Evolutionary conservation across 2,329 filamentous ascomycete species (phyloP).

Genomic region (Pestalotiopsis sp.): DNA sequence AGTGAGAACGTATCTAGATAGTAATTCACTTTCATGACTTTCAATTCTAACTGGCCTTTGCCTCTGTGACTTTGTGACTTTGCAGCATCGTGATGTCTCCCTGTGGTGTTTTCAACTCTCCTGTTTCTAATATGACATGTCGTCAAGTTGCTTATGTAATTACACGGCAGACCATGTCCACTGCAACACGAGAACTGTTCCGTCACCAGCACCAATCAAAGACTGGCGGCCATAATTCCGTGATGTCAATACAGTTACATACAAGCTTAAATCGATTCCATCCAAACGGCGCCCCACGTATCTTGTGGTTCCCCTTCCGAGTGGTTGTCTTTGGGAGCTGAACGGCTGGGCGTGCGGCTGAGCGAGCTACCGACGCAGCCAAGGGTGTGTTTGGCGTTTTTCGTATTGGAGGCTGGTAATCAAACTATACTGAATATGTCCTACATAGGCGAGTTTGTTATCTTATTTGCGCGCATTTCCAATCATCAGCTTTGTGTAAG

Average conservation of each 20-base stretch:
- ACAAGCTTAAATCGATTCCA: neutral
- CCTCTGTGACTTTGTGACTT: too few relatives aligned
- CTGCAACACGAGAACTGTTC: too few relatives aligned
- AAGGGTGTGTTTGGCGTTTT: neutral
- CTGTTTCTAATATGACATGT: too few relatives aligned
- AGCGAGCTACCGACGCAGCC: neutral
- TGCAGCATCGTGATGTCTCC: too few relatives aligned
- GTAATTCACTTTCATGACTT: too few relatives aligned
- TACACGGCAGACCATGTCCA: too few relatives aligned
- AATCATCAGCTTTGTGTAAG: neutral
- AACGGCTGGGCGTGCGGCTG: constrained; percentile 15
- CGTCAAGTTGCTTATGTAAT: too few relatives aligned
- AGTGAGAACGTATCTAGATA: neutral
- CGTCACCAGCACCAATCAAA: too few relatives aligned
- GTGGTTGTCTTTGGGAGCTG: neutral
- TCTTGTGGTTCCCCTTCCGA: neutral
- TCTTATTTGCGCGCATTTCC: neutral
- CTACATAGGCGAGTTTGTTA: neutral
- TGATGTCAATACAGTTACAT: neutral
- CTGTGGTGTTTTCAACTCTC: too few relatives aligned
- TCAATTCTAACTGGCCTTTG: too few relatives aligned
- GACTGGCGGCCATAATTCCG: neutral
- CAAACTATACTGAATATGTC: neutral
- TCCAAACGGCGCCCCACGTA: too few relatives aligned
- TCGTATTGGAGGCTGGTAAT: neutral